Conservation (phyloP, 1,284 basidiomycete species). For the Nidula niveotomentosa region DNA sequence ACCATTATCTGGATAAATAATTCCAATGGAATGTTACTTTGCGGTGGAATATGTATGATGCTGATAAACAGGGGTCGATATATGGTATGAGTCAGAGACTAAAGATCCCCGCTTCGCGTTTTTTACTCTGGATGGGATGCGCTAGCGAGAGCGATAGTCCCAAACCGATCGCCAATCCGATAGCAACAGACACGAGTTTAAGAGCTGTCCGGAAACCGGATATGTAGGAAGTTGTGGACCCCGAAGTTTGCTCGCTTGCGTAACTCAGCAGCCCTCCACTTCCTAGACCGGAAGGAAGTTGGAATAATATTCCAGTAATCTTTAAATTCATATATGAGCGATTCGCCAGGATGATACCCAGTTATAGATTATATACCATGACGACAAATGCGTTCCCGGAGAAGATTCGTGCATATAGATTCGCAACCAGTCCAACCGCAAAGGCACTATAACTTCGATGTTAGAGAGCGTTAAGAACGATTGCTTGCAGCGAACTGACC, state of each 20-base stretch:
- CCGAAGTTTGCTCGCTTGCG: conserved; percentile 54
- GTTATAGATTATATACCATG: conserved; percentile 43
- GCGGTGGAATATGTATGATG: too few species aligned
- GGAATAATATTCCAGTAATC: conserved; percentile 85
- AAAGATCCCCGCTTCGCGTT: conserved; percentile 58
- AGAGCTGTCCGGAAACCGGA: conserved; percentile 69
- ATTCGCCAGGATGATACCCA: background rate
- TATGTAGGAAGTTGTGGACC: conserved; percentile 52
- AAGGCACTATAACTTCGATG: conserved; percentile 54
- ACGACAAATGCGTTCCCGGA: conserved; percentile 78
- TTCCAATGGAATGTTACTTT: too few species aligned
- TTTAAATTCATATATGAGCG: conserved; percentile 16
- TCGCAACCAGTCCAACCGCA: conserved; percentile 81
- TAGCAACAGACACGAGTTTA: conserved; percentile 61
- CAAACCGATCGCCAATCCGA: conserved; percentile 75
- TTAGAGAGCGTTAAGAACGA: conserved; percentile 5
- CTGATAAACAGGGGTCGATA: background rate
- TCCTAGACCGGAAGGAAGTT: conserved; percentile 85
- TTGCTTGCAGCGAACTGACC: conserved; percentile 29
- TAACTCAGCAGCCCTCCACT: conserved; percentile 84
- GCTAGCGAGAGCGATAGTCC: conserved; percentile 58
- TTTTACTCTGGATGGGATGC: conserved; percentile 57
- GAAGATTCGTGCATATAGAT: conserved; percentile 82
- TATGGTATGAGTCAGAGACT: conserved; percentile 39
- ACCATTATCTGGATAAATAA: too few species aligned